Conservation (phyloP, 2,329 filamentous ascomycete species). For the Ceratocystis albifundus region DNA sequence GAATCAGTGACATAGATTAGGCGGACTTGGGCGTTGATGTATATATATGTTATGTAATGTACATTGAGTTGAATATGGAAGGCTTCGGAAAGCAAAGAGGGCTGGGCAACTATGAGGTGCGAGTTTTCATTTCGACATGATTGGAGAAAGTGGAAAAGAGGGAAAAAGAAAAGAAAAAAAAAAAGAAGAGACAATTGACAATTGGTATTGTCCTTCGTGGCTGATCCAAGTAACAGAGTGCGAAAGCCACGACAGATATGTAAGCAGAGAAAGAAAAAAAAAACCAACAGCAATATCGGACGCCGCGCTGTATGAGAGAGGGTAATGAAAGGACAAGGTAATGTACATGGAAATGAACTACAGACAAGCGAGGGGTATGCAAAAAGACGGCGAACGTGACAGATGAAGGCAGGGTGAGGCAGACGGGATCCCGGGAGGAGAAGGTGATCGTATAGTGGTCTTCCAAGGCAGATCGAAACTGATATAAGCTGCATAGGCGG, state of each 20-base stretch:
- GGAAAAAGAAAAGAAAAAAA: neutral
- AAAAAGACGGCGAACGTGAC: conserved; percentile 7
- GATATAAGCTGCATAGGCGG: neutral
- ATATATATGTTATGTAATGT: neutral
- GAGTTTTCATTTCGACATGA: neutral
- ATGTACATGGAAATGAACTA: conserved; percentile 6
- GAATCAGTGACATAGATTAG: neutral
- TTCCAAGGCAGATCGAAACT: neutral
- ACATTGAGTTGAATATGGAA: neutral
- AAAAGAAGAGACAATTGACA: conserved; percentile 2
- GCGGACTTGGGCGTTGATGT: neutral
- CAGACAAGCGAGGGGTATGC: conserved; percentile 10
- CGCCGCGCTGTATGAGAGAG: conserved; percentile 17
- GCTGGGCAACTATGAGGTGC: neutral
- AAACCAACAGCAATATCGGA: conserved; percentile 5
- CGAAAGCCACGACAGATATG: neutral
- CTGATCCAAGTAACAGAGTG: neutral
- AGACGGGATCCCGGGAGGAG: neutral
- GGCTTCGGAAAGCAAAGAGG: neutral
- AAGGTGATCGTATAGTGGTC: neutral
- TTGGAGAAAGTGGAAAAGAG: neutral
- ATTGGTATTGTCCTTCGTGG: conserved; percentile 12
- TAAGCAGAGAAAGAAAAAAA: neutral
- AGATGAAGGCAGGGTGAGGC: conserved; percentile 2
- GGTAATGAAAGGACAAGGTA: conserved; percentile 8